These are phyloP conservation scores for Auriscalpium orientale DNA, from an alignment of 768 basidiomycete genomes.

Conservation along the genomic window DNA sequence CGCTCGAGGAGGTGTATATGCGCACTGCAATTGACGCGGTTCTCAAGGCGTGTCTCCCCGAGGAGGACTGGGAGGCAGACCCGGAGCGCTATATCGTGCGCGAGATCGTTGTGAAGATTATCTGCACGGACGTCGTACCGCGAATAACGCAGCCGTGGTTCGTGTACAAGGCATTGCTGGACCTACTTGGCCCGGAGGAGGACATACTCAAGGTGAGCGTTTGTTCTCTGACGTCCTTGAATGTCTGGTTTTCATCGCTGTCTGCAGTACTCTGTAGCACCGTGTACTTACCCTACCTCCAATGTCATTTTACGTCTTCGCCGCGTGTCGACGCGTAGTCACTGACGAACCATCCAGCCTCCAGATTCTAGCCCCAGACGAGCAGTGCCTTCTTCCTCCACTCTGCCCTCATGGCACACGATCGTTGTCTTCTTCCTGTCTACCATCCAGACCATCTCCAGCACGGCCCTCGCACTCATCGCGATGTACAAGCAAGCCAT, in stretches of 20 bases:
- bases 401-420: slow-evolving; percentile 33
- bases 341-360: slow-evolving; percentile 12
- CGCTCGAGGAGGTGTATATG: slow-evolving; percentile 66
- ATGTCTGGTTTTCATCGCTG: neutral
- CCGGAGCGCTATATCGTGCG: slow-evolving; percentile 76
- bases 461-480: slow-evolving; percentile 58
- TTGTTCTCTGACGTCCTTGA: neutral
- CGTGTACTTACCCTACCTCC: neutral
- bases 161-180: slow-evolving; percentile 62
- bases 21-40: slow-evolving; percentile 74
- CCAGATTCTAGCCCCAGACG: slow-evolving; percentile 21
- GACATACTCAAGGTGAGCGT: slow-evolving; percentile 4
- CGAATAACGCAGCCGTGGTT: slow-evolving; percentile 88
- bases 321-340: neutral
- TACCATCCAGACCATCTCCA: slow-evolving; percentile 63
- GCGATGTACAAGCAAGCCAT: slow-evolving; percentile 60
- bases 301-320: neutral
- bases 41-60: slow-evolving; percentile 63
- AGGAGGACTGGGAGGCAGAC: slow-evolving; percentile 72
- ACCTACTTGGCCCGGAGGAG: slow-evolving; percentile 44
- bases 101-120: slow-evolving; percentile 73
- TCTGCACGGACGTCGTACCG: slow-evolving; percentile 46
- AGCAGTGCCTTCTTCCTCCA: slow-evolving; percentile 15
- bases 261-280: neutral
- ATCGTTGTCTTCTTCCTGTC: slow-evolving; percentile 68